These are phyloP conservation scores for Pichia inconspicua DNA, from an alignment of 1,139 yeast genomes.

Conservation along the genomic window DNA sequence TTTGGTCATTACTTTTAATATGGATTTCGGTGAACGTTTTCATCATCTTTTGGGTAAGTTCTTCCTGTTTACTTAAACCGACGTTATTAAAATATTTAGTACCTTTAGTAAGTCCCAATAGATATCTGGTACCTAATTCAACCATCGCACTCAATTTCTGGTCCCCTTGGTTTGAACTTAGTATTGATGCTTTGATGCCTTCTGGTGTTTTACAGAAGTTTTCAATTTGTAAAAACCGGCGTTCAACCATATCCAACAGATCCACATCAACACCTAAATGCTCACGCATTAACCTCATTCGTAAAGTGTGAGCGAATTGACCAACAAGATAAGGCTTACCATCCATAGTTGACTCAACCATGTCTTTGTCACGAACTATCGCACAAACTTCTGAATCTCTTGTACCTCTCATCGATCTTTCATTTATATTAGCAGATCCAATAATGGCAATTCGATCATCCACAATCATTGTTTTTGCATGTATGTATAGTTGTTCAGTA, in stretches of 20 bases:
- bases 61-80: background rate
- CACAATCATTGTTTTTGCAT: conserved; percentile 87
- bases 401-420: conserved; percentile 86
- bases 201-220: conserved; percentile 40
- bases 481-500: conserved; percentile 89
- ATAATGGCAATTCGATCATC: conserved; percentile 90
- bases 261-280: conserved; percentile 94
- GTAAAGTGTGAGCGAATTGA: conserved; percentile 78
- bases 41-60: conserved; percentile 31
- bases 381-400: conserved; percentile 95
- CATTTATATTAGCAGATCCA: conserved; percentile 95
- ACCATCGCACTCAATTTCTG: conserved; percentile 55
- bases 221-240: conserved; percentile 58
- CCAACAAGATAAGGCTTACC: conserved; percentile 78
- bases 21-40: conserved; percentile 38
- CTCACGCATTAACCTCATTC: conserved; percentile 92
- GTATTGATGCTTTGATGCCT: conserved; percentile 40
- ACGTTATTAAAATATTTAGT: conserved; percentile 17
- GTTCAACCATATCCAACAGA: conserved; percentile 73
- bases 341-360: conserved; percentile 68
- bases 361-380: conserved; percentile 73
- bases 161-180: conserved; percentile 21
- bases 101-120: conserved; percentile 39
- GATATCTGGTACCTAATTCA: conserved; percentile 64
- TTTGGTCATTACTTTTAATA: conserved; percentile 12